Base-by-base conservation (phyloP, 2,329 filamentous ascomycete species). In the Macroventuria anomochaeta region DNA sequence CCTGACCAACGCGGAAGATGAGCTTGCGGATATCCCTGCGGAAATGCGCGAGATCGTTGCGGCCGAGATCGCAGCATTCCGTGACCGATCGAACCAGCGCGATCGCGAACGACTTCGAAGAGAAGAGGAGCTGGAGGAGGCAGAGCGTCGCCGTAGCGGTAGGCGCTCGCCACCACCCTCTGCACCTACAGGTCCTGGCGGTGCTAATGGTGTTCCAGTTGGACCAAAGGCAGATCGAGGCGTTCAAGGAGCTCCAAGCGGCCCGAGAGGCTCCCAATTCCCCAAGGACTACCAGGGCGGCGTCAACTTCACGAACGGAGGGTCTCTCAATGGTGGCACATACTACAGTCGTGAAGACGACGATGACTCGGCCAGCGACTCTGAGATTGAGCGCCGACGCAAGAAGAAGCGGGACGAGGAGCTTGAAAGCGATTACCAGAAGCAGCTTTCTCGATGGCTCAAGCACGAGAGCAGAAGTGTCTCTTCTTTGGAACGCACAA, bases 31-130 rank as follows among this genome's bases (percentile, higher is more conserved):
- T 67, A 97, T 99, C 40, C 95, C 95, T 0, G 88, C 91, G 0
- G 95, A 97, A 71, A 96, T 96, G 91, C 88, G 95, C 20, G 95
- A 96, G 71, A 93, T 91, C 0, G 95, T 99, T 13, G 91, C 95
- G 0, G 88, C 88, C 52, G 96, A 99, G 73, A 99, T 99, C 67
- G 88, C 91, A 0, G 90, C 93, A 0, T 99, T 99, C 79, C 85
- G 95, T 61, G 95, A 99, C 62, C 85, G 93, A 17, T 97, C 93
- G 64, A 96, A 87, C 55, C 86, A 89, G 57, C 84, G 93, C 32
- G 95, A 99, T 70, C 79, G 96, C 69, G 95, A 99, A 74, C 89
- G 95, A 3, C 78, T 96, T 29, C 87, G 88, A 68, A 83, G 88
- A 37, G 95, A 99, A 74, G 95, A 99, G 72, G 93, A 97, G 71